These are phyloP conservation scores for Globisporangium spiculum DNA, from an alignment of 352 stramenopile species.

Conservation along the genomic window DNA sequence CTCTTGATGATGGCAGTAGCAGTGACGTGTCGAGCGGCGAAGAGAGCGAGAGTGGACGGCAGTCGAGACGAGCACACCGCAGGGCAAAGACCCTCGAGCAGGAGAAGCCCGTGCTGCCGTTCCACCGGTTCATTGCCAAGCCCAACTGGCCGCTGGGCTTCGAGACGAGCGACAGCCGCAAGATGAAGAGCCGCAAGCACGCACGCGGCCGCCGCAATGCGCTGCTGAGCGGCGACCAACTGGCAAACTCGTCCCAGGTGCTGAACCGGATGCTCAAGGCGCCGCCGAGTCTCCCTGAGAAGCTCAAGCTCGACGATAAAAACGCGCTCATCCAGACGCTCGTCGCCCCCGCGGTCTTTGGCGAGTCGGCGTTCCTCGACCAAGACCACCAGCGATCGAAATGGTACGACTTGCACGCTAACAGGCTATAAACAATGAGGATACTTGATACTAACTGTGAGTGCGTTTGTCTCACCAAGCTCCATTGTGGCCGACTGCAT, in stretches of 20 bases:
- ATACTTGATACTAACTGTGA: constrained; percentile 5
- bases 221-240: constrained; percentile 15
- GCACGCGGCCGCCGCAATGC: constrained; percentile 45
- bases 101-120: constrained; percentile 36
- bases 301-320: constrained; percentile 32
- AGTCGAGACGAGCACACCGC: background rate
- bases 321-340: constrained; percentile 45
- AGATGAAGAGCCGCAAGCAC: constrained; percentile 42
- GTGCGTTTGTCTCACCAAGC: constrained; percentile 14
- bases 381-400: constrained; percentile 48
- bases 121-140: constrained; percentile 57
- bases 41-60: constrained; percentile 15
- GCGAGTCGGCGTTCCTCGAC: constrained; percentile 56
- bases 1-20: constrained; percentile 10
- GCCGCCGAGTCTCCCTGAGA: constrained; percentile 22
- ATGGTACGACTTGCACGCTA: constrained; percentile 26
- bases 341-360: constrained; percentile 54
- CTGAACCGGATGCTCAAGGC: constrained; percentile 3
- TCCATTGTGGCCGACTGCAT: constrained; percentile 63
- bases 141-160: constrained; percentile 66
- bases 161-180: constrained; percentile 25
- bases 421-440: background rate
- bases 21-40: background rate
- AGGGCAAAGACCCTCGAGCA: constrained; percentile 14
- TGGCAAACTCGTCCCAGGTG: constrained; percentile 2